A percentile compares a stretch with the other conserved stretches of the same genome.
Evolutionary conservation across 2,329 filamentous ascomycete species (phyloP).

Genomic region (Coniochaeta pulveracea): DNA sequence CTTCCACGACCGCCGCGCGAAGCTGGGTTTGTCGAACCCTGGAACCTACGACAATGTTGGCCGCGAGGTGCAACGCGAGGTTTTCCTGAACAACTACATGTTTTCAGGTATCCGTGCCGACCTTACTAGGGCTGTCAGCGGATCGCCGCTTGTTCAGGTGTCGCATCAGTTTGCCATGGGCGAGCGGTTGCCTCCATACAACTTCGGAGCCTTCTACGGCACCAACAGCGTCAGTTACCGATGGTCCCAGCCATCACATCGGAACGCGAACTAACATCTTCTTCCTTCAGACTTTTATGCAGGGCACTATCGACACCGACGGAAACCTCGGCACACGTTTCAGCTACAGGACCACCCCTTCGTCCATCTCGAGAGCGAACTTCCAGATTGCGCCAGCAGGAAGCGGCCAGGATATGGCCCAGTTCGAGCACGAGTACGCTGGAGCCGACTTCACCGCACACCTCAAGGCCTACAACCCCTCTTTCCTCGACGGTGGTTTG

Average conservation of each 20-base stretch:
- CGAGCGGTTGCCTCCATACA: slow-evolving; percentile 86
- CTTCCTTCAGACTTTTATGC: slow-evolving; percentile 69
- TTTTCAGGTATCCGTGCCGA: slow-evolving; percentile 94
- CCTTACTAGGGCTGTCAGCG: slow-evolving; percentile 91
- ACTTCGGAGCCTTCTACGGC: slow-evolving; percentile 87
- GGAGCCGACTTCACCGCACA: slow-evolving; percentile 89
- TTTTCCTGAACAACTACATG: slow-evolving; percentile 92
- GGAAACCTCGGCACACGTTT: slow-evolving; percentile 77
- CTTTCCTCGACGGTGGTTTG: slow-evolving; percentile 76
- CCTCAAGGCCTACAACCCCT: slow-evolving; percentile 93
- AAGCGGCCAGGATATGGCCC: slow-evolving; percentile 68
- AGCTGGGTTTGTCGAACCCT: slow-evolving; percentile 82
- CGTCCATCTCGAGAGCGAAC: slow-evolving; percentile 71
- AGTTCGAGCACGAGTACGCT: slow-evolving; percentile 91
- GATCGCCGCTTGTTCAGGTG: slow-evolving; percentile 89
- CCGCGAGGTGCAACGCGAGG: slow-evolving; percentile 90
- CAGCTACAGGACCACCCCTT: slow-evolving; percentile 76
- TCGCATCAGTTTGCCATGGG: slow-evolving; percentile 96
- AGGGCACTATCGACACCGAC: slow-evolving; percentile 92
- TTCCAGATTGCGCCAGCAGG: slow-evolving; percentile 71
- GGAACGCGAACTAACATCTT: slow-evolving; percentile 1
- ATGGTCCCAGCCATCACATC: background rate
- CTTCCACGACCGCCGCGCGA: slow-evolving; percentile 77
- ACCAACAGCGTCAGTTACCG: slow-evolving; percentile 70
- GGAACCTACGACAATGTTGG: slow-evolving; percentile 78